Evolutionary conservation across 1,284 basidiomycete species (phyloP), one percentile per base, ranked within the genome.

Genomic region (Ceratobasidium sp.): DNA sequence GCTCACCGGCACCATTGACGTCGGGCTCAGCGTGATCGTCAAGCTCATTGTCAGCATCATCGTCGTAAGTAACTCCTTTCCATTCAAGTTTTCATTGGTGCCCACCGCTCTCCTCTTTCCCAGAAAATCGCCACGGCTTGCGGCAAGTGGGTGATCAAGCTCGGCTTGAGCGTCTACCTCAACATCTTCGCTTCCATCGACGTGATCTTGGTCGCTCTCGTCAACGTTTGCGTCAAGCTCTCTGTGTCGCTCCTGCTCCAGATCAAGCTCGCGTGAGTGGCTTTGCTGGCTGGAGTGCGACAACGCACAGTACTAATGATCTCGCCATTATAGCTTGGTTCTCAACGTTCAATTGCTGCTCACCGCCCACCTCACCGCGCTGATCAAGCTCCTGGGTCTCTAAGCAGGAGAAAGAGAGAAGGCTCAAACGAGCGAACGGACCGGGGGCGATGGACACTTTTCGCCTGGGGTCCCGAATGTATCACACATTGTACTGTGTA

Each of bases 231-330:
- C n/a, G 29, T 49, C 57, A 34, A 22, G 4, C 57, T 62, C 29
- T 25, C 15, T 34, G 15, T 62, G 25, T 32, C n/a, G 17, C 7
- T 40, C 20, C 1, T 12, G 22, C 20, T 32, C 34, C 25, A 53
- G 38, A n/a, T 42, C 49, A 29, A 40, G 34, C 38, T 54, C 27
- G 34, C 62, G 62, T 65, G 43, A 65, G 62, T 53, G 12, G n/a
- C 31, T n/a, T 7, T n/a, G 17, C n/a, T n/a, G n/a, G n/a, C n/a
- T n/a, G n/a, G n/a, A n/a, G n/a, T n/a, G n/a, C 20, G n/a, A 47
- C 45, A 17, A 15, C 0, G 4, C 10, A 22, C 13, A 0, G 20
- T 40, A 7, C 13, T 6, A 29, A 20, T 22, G 15, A 29, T 20
- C 31, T 47, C 43, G 17, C 20, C 8, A 47, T 12, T 22, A 8